Base-by-base conservation (phyloP, 2,329 filamentous ascomycete species). In the Penicillium sp. region DNA sequence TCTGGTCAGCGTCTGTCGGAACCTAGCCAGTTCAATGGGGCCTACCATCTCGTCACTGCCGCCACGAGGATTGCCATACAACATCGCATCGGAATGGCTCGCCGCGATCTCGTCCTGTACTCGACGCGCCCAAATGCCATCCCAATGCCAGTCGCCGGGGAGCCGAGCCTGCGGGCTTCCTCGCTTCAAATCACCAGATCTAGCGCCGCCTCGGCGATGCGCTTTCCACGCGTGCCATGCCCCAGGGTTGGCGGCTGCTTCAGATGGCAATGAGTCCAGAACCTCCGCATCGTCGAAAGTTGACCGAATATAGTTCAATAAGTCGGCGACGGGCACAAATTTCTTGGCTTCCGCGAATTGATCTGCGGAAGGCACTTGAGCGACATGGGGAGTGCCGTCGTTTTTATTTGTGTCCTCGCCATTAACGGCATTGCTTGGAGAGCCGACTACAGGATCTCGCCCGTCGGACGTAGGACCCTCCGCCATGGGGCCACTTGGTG, bases 91-190 rank as follows among this genome's bases (percentile, higher is more conserved):
- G 1, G 89, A 89, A 45, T 90, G 74, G 65, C 90, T 95, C 9
- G 82, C 80, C 46, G 86, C 82, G 41, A 96, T 83, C 16, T 88
- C 88, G 70, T 87, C 89, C 71, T 84, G 86, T 1, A 96, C 92
- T 49, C 93, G 82, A 59, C 92, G 87, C 68, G 95, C 89, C 93
- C 93, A 99, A 0, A 97, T 93, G 0, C 93, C 92, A 65, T 96
- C 90, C 93, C 93, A 97, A 67, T 95, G 95, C 93, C 93, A 97
- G 64, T 95, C 88, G 6, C 88, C 89, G 0, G 90, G 90, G 45
- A 81, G 79, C 54, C 85, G 74, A 33, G 72, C 65, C 58, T 68
- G 70, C 47, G 65, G 76, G 54, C 74, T 82, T 68, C 67, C 75
- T 75, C 54, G 73, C 64, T 72, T 81, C 63, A 63, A 70, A 15